Evolutionary conservation across 176 grass and related monocot genomes (phyloP).

Genomic region (Eragrostis nindensis): DNA sequence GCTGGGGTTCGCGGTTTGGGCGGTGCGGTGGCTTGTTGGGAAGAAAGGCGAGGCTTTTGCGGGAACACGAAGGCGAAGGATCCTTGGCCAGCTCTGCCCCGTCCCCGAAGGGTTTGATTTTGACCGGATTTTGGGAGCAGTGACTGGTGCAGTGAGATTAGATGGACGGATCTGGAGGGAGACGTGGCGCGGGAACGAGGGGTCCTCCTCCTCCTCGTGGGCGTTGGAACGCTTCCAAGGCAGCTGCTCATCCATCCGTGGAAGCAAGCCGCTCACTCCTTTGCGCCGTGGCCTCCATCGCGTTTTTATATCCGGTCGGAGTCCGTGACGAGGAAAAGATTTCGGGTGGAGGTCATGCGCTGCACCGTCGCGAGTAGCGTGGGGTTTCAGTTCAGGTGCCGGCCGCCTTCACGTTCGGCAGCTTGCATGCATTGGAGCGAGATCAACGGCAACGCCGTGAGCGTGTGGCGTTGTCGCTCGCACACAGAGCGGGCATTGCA

Average conservation of each 20-base stretch:
- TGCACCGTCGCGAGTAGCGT: conserved; percentile 7
- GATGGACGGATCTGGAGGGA: conserved; percentile 1
- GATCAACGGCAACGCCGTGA: neutral
- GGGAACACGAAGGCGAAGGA: conserved; percentile 8
- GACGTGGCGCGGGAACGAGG: conserved; percentile 4
- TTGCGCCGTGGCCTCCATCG: neutral
- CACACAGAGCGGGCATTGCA: neutral
- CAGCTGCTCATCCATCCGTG: neutral
- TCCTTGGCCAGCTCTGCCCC: neutral
- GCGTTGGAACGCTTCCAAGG: conserved; percentile 43
- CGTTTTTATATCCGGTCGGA: neutral
- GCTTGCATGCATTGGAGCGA: neutral
- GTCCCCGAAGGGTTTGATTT: conserved; percentile 23
- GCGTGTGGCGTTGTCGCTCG: neutral
- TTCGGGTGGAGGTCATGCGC: neutral
- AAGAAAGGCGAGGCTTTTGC: conserved; percentile 24
- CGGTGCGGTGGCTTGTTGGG: neutral
- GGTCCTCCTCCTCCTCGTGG: too few relatives aligned
- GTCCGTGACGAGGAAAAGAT: neutral
- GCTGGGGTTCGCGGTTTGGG: too few relatives aligned
- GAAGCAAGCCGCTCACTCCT: neutral
- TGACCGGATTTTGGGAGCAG: conserved; percentile 7
- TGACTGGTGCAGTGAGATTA: neutral
- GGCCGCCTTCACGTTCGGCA: neutral
- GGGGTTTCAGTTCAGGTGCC: neutral